Conservation (phyloP, 306 rosid species). For the Lablab purpureus region DNA sequence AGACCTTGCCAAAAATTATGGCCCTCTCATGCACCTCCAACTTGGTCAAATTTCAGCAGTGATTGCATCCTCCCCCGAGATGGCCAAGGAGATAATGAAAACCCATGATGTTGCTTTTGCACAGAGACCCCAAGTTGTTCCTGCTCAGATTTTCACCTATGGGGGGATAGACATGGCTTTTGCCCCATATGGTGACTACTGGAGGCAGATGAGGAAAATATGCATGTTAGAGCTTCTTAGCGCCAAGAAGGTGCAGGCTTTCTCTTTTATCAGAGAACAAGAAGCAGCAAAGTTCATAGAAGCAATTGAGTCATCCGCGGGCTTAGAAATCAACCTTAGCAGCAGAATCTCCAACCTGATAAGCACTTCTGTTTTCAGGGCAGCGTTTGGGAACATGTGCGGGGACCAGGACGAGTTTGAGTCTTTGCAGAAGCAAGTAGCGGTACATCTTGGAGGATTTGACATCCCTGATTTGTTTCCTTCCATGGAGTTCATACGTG, state of each 20-base stretch:
- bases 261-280: conserved; percentile 16
- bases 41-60: conserved; percentile 4
- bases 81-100: conserved; percentile 25
- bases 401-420: not conserved
- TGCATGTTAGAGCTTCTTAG: not conserved
- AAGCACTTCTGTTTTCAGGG: not conserved
- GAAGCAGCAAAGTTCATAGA: conserved; percentile 6
- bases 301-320: not conserved
- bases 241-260: not conserved
- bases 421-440: not conserved
- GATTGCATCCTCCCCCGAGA: conserved; percentile 9
- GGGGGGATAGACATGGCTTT: not conserved
- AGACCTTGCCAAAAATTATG: not conserved
- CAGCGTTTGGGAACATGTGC: not conserved
- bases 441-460: no score
- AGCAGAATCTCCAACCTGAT: not conserved
- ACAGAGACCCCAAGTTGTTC: not conserved
- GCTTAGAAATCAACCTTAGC: not conserved
- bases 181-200: not conserved
- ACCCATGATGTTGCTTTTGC: not conserved
- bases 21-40: not conserved
- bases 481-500: no score
- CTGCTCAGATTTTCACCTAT: not conserved
- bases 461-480: no score
- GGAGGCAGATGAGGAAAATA: not conserved